These are phyloP conservation scores for Stephania cephalantha DNA, from an alignment of 164 flowering plant species.

Conservation along the genomic window DNA sequence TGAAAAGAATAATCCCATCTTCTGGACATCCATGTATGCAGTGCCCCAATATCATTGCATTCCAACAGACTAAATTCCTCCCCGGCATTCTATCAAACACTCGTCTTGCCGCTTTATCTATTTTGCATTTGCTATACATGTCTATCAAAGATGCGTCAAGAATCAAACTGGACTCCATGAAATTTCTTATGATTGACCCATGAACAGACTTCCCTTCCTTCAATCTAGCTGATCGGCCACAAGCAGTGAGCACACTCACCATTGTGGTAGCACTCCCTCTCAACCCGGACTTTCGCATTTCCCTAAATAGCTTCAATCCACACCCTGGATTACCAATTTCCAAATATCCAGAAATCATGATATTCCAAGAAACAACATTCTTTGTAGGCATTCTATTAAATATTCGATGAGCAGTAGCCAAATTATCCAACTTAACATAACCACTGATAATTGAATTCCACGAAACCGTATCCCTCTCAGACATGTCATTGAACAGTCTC, in stretches of 20 bases:
- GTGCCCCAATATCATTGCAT: slow-evolving; percentile 73
- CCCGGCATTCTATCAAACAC: slow-evolving; percentile 42
- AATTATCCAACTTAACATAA: slow-evolving; percentile 30
- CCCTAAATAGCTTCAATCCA: slow-evolving; percentile 53
- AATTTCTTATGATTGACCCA: slow-evolving; percentile 33
- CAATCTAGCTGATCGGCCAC: slow-evolving; percentile 58
- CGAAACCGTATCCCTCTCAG: slow-evolving; percentile 42
- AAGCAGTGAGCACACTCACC: slow-evolving; percentile 46
- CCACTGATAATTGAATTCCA: slow-evolving; percentile 57
- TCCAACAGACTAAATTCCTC: slow-evolving; percentile 62
- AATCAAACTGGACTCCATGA: slow-evolving; percentile 28
- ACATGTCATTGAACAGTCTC: slow-evolving; percentile 46
- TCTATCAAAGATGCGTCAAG: slow-evolving; percentile 52
- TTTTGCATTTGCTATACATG: slow-evolving; percentile 63
- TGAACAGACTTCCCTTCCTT: slow-evolving; percentile 73
- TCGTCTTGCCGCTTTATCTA: slow-evolving; percentile 34
- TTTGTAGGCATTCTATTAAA: slow-evolving; percentile 59
- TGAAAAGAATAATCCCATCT: slow-evolving; percentile 52
- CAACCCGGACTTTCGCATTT: slow-evolving; percentile 38
- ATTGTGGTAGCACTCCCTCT: slow-evolving; percentile 38
- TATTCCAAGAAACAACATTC: slow-evolving; percentile 61
- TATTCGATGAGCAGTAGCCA: slow-evolving; percentile 33
- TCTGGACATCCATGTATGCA: slow-evolving; percentile 56
- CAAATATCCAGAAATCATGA: slow-evolving; percentile 55
- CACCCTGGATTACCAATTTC: slow-evolving; percentile 47